These are phyloP conservation scores for Leccinum uliginosum DNA, from an alignment of 768 basidiomycete species.

Conservation along the genomic window DNA sequence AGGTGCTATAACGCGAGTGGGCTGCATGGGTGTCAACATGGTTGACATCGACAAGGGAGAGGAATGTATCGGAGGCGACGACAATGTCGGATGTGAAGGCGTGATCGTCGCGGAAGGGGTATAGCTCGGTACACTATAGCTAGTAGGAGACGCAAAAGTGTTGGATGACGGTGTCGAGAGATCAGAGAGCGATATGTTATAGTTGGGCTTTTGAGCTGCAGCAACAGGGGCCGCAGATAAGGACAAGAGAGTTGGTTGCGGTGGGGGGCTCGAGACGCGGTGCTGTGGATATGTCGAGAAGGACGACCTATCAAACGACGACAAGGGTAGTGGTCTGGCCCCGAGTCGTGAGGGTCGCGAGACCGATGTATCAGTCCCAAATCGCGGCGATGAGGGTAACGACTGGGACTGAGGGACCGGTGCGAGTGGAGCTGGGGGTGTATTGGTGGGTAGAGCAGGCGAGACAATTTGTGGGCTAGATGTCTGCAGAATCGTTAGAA, in stretches of 20 bases:
- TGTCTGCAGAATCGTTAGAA: slow-evolving; percentile 14
- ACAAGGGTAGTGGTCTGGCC: slow-evolving; percentile 32
- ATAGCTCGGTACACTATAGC: slow-evolving; percentile 15
- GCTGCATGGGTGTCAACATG: slow-evolving; percentile 57
- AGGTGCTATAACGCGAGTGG: slow-evolving; percentile 37
- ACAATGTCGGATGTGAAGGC: slow-evolving; percentile 18
- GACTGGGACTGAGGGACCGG: slow-evolving; percentile 31
- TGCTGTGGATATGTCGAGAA: slow-evolving; percentile 25
- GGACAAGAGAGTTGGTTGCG: slow-evolving; percentile 14
- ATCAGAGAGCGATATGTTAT: slow-evolving; percentile 46
- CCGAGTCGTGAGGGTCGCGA: slow-evolving; percentile 39
- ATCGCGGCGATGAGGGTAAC: slow-evolving; percentile 36
- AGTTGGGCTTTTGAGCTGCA: slow-evolving; percentile 47
- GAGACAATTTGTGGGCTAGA: slow-evolving; percentile 13
- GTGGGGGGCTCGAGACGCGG: slow-evolving; percentile 18
- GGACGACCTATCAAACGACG: slow-evolving; percentile 31
- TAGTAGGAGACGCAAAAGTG: slow-evolving; percentile 9
- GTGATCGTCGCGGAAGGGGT: slow-evolving; percentile 15
- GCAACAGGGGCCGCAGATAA: slow-evolving; percentile 6
- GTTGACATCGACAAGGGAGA: slow-evolving; percentile 40
- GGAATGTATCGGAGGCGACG: slow-evolving; percentile 29
- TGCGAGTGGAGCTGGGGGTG: slow-evolving; percentile 7
- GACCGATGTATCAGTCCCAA: slow-evolving; percentile 26
- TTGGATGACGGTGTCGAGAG: slow-evolving; percentile 20
- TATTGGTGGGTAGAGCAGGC: slow-evolving; percentile 12